These are phyloP conservation scores for Penicillium sp. DNA, from an alignment of 2,329 filamentous ascomycete genomes.

Conservation along the genomic window DNA sequence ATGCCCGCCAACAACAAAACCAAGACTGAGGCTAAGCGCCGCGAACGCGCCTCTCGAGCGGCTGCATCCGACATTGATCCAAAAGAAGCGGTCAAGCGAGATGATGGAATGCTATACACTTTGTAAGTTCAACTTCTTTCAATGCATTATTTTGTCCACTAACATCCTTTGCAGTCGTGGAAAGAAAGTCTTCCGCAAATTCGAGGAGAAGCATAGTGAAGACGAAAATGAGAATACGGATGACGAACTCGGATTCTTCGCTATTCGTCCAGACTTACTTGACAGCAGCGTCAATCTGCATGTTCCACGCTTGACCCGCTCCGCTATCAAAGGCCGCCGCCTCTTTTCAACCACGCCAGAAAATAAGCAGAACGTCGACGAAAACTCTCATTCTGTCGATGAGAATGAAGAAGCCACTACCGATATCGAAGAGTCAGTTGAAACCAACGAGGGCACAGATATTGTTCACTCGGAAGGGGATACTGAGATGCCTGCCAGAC, in stretches of 20 bases:
- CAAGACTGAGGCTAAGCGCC: conserved; percentile 32
- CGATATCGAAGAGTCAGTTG: conserved; percentile 47
- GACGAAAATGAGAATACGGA: conserved; percentile 38
- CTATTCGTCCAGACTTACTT: conserved; percentile 35
- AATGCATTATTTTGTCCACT: conserved; percentile 25
- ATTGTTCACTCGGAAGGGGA: conserved; percentile 26
- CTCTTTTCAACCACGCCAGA: conserved; percentile 47
- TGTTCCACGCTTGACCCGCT: conserved; percentile 53
- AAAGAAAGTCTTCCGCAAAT: conserved; percentile 58
- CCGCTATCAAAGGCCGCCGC: conserved; percentile 57
- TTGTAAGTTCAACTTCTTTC: conserved; percentile 50
- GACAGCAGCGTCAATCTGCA: conserved; percentile 25
- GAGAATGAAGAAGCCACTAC: conserved; percentile 53
- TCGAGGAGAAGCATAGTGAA: conserved; percentile 38
- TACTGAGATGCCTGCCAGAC: conserved; percentile 18
- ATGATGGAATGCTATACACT: conserved; percentile 58
- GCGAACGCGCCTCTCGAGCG: conserved; percentile 25
- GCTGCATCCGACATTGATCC: conserved; percentile 43
- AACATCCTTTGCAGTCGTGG: conserved; percentile 48
- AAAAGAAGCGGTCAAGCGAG: conserved; percentile 48
- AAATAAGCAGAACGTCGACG: conserved; percentile 37
- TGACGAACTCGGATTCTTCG: conserved; percentile 40
- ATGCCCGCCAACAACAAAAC: conserved; percentile 20
- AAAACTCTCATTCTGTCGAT: conserved; percentile 27
- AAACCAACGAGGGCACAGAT: conserved; percentile 18